phyloP scores from a whole-genome alignment of 2,329 filamentous ascomycete species.

The Teratosphaeria viscida region DNA sequence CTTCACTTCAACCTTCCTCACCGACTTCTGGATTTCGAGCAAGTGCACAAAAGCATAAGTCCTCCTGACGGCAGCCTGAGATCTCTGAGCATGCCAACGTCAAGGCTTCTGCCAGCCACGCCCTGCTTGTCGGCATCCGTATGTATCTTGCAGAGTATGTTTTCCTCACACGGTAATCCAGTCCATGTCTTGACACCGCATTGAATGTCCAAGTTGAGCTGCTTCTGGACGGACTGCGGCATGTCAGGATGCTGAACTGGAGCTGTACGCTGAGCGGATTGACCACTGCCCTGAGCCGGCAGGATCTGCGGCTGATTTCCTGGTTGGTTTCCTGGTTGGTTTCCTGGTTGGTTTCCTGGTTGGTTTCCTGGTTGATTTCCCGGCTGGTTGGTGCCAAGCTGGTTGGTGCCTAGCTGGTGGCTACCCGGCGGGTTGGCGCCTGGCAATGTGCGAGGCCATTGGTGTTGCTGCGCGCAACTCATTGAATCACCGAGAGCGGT shows the following conservation, averaged over 20 bases:
- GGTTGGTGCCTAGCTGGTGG: no score
- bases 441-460: not conserved
- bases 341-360: not conserved
- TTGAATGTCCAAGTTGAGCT: not conserved
- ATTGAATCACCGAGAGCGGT: not conserved
- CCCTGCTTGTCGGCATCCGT: not conserved
- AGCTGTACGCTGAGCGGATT: not conserved
- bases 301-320: no score
- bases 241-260: not conserved
- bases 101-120: not conserved
- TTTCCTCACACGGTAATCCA: not conserved
- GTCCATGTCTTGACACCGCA: not conserved
- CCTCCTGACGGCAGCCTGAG: not conserved
- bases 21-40: not conserved
- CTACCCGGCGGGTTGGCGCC: no score
- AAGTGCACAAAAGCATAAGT: not conserved
- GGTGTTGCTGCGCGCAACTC: not conserved
- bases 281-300: not conserved
- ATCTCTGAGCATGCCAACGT: not conserved
- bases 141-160: not conserved
- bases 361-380: no score
- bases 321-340: no score
- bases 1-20: not conserved
- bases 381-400: not conserved
- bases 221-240: not conserved